Evolutionary conservation across 495 filamentous ascomycete species (phyloP).

Genomic region (Niebla homalea): DNA sequence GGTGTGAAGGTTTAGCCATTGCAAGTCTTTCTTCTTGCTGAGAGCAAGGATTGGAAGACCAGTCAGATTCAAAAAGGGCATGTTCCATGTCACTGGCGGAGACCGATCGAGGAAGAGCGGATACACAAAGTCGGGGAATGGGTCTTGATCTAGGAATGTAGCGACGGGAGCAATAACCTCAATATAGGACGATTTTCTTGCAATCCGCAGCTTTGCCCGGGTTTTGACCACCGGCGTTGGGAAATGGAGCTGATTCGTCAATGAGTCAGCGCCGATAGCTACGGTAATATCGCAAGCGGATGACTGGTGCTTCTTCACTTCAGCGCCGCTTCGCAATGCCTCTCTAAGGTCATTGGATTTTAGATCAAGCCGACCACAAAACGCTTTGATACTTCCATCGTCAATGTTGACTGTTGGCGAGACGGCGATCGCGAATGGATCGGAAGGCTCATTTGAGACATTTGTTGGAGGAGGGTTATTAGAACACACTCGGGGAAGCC

Average conservation of each 20-base stretch:
- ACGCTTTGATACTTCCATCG: constrained; percentile 3
- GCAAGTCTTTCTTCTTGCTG: constrained; percentile 23
- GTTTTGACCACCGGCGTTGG: constrained; percentile 28
- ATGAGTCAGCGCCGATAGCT: constrained; percentile 9
- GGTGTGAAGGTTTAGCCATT: constrained; percentile 21
- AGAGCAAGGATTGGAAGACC: constrained; percentile 27
- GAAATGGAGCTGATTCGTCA: constrained; percentile 23
- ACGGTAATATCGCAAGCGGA: constrained; percentile 17
- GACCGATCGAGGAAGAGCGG: constrained; percentile 13
- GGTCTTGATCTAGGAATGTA: constrained; percentile 4
- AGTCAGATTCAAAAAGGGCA: constrained; percentile 30
- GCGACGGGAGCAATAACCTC: constrained; percentile 30
- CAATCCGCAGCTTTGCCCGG: constrained; percentile 25
- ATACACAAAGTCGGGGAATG: constrained; percentile 22
- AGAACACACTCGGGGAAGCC: constrained; percentile 5
- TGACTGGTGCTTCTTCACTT: constrained; percentile 16
- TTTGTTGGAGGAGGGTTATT: not conserved
- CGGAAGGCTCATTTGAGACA: not conserved
- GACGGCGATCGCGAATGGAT: constrained; percentile 1
- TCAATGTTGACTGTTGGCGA: constrained; percentile 2
- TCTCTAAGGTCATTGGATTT: constrained; percentile 9
- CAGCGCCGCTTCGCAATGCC: constrained; percentile 5
- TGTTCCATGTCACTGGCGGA: constrained; percentile 21
- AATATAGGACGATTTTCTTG: constrained; percentile 33
- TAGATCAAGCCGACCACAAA: constrained; percentile 15